Percentiles rank a stretch among this genome's conserved stretches.
Evolutionary conservation across 2,329 filamentous ascomycete genomes (phyloP).

Genomic region (Chrysoporthe austroafricana): DNA sequence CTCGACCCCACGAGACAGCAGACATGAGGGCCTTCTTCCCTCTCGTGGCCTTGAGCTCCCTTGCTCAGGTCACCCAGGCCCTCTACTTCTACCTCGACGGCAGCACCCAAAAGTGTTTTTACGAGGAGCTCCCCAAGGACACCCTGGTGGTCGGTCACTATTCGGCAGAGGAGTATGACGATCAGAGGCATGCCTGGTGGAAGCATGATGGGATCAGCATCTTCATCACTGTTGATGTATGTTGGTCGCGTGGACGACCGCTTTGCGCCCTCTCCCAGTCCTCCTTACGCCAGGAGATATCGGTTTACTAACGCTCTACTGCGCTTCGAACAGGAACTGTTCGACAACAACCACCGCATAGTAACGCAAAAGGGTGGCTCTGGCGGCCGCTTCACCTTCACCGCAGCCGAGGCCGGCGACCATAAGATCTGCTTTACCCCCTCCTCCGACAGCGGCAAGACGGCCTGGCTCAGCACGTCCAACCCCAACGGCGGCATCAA

Average conservation of each 20-base stretch:
- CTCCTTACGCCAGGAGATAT: background rate
- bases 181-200: constrained; percentile 67
- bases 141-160: constrained; percentile 95
- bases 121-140: constrained; percentile 96
- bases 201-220: constrained; percentile 78
- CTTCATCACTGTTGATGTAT: constrained; percentile 86
- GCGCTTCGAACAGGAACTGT: constrained; percentile 68
- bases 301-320: constrained; percentile 16
- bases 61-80: constrained; percentile 81
- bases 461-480: constrained; percentile 72
- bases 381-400: constrained; percentile 91
- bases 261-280: background rate
- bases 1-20: constrained; percentile 1
- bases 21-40: constrained; percentile 66
- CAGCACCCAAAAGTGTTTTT: constrained; percentile 89
- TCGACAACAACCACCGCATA: constrained; percentile 97
- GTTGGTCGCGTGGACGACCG: constrained; percentile 34
- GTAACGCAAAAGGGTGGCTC: constrained; percentile 80
- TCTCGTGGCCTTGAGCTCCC: constrained; percentile 66
- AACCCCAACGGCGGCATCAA: constrained; percentile 76
- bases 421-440: constrained; percentile 95
- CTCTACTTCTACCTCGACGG: constrained; percentile 97
- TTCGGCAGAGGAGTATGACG: constrained; percentile 82
- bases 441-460: constrained; percentile 69
- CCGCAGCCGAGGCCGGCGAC: constrained; percentile 89